These are phyloP conservation scores for Salisapilia sapeloensis DNA, from an alignment of 352 stramenopile genomes.

Conservation along the genomic window DNA sequence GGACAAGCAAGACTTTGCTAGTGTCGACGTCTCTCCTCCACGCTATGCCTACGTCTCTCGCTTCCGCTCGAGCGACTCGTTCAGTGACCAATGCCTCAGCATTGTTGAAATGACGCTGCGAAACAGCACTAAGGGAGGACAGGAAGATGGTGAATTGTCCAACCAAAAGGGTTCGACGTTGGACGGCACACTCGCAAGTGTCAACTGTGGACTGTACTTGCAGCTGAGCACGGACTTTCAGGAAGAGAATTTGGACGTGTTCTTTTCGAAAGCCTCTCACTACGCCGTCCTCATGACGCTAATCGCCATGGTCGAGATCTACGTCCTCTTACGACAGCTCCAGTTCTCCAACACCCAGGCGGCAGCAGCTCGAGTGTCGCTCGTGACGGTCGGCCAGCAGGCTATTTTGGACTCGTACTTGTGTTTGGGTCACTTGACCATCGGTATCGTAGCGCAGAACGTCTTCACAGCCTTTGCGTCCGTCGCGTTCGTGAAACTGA, in stretches of 20 bases:
- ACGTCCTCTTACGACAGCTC: constrained; percentile 69
- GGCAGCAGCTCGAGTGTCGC: constrained; percentile 59
- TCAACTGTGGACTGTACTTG: constrained; percentile 62
- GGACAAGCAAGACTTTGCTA: constrained; percentile 45
- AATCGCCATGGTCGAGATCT: constrained; percentile 74
- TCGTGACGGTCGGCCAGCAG: constrained; percentile 74
- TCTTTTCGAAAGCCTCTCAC: constrained; percentile 60
- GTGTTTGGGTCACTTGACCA: constrained; percentile 90
- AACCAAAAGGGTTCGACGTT: constrained; percentile 29
- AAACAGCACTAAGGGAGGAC: constrained; percentile 13
- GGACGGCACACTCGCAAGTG: constrained; percentile 41
- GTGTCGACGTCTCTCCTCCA: constrained; percentile 63
- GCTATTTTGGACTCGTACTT: constrained; percentile 89
- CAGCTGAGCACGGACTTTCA: constrained; percentile 60
- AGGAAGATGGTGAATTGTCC: constrained; percentile 7
- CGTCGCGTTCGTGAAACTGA: constrained; percentile 95
- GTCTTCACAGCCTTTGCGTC: constrained; percentile 93
- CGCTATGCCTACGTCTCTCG: constrained; percentile 61
- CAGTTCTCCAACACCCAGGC: constrained; percentile 75
- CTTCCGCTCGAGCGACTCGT: constrained; percentile 65
- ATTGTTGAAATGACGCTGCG: constrained; percentile 58
- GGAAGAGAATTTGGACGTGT: constrained; percentile 68
- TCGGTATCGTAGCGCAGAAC: constrained; percentile 88
- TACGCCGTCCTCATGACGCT: constrained; percentile 79
- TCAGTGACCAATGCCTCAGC: constrained; percentile 70